phyloP scores from a whole-genome alignment of 176 grass and related monocot species.

The Zoysia japonica region DNA sequence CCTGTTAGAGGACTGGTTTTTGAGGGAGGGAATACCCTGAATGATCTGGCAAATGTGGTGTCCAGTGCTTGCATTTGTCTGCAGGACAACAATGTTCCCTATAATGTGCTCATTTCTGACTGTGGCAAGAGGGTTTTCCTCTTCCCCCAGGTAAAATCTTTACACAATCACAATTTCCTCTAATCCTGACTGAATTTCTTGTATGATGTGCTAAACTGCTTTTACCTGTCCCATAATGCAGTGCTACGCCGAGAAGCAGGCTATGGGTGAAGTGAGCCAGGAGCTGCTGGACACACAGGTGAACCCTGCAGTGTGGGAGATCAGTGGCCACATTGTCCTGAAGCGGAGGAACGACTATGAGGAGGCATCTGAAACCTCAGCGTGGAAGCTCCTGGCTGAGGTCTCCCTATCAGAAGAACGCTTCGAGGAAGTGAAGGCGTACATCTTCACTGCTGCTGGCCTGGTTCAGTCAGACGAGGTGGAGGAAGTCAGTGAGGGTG shows the following conservation, averaged over 20 bases:
- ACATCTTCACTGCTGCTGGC: constrained; percentile 74
- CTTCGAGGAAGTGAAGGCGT: constrained; percentile 83
- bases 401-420: constrained; percentile 91
- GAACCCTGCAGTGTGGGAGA: constrained; percentile 98
- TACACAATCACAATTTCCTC: background rate
- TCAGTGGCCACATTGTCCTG: constrained; percentile 95
- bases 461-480: constrained; percentile 48
- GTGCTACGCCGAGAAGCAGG: constrained; percentile 99
- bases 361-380: constrained; percentile 79
- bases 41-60: constrained; percentile 65
- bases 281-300: constrained; percentile 96
- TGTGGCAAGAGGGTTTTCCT: constrained; percentile 72
- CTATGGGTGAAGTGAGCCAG: constrained; percentile 84
- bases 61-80: constrained; percentile 85
- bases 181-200: background rate
- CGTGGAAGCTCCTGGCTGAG: constrained; percentile 81
- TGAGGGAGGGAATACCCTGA: constrained; percentile 71
- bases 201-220: background rate
- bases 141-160: constrained; percentile 66
- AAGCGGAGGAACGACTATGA: constrained; percentile 82
- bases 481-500: background rate
- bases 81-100: constrained; percentile 91
- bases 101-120: constrained; percentile 90
- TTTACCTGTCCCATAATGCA: constrained; percentile 16
- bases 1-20: constrained; percentile 91